Evolutionary conservation across 805 yeast genomes (phyloP).

Genomic region (Barnettozyma salicaria): DNA sequence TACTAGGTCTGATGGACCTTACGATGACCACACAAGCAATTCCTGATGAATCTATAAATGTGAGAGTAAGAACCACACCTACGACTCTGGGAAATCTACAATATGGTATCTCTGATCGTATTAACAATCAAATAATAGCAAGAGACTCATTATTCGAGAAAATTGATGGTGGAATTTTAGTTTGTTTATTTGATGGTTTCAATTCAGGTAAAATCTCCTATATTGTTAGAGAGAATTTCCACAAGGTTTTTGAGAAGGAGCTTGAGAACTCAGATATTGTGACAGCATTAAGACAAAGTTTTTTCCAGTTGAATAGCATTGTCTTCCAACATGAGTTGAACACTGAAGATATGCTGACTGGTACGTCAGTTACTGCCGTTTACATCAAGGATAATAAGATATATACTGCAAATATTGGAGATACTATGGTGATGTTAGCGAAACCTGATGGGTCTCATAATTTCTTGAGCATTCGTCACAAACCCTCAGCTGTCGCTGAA

Average conservation of each 20-base stretch:
- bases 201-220: conserved; percentile 63
- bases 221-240: conserved; percentile 66
- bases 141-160: conserved; percentile 85
- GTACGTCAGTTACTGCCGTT: conserved; percentile 78
- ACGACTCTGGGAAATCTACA: conserved; percentile 69
- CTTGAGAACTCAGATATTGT: conserved; percentile 47
- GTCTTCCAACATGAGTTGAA: conserved; percentile 46
- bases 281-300: conserved; percentile 78
- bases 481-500: conserved; percentile 71
- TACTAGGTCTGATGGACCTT: conserved; percentile 90
- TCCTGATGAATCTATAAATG: conserved; percentile 79
- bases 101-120: conserved; percentile 86
- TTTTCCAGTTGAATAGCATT: conserved; percentile 73
- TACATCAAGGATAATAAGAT: conserved; percentile 66
- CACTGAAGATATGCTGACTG: conserved; percentile 70
- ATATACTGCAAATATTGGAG: conserved; percentile 88
- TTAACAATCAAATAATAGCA: conserved; percentile 66
- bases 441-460: conserved; percentile 74
- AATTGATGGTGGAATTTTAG: conserved; percentile 73
- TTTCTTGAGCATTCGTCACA: conserved; percentile 72
- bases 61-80: conserved; percentile 87
- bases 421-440: conserved; percentile 74
- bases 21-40: conserved; percentile 83
- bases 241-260: conserved; percentile 61
- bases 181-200: conserved; percentile 81